Evolutionary conservation across 1,139 yeast species (phyloP).

Genomic region (Chernovozyma aurita): DNA sequence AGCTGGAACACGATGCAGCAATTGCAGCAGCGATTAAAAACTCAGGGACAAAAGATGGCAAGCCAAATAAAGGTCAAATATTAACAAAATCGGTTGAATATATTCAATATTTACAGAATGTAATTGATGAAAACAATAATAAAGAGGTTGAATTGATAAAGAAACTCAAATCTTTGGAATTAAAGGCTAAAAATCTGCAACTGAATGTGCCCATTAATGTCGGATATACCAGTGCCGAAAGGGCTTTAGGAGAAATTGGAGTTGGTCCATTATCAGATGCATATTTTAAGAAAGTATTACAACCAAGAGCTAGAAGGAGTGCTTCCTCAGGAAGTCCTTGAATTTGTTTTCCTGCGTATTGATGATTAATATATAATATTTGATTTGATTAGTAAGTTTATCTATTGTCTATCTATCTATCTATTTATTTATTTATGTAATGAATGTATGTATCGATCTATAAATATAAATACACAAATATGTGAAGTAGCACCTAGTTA

Average conservation of each 20-base stretch:
- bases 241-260: slow-evolving; percentile 71
- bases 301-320: slow-evolving; percentile 22
- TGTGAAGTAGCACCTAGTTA: no score
- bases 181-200: slow-evolving; percentile 23
- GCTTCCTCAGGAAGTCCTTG: slow-evolving; percentile 1
- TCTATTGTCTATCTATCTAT: no score
- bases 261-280: slow-evolving; percentile 70
- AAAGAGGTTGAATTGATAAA: slow-evolving; percentile 72
- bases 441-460: background rate
- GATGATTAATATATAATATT: background rate
- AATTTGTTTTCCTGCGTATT: no score
- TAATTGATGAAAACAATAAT: slow-evolving; percentile 73
- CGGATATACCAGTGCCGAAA: slow-evolving; percentile 75
- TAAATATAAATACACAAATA: no score
- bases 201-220: slow-evolving; percentile 39
- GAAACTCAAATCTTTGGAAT: slow-evolving; percentile 52
- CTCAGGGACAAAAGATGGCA: slow-evolving; percentile 78
- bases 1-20: slow-evolving; percentile 21
- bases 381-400: background rate
- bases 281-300: slow-evolving; percentile 36
- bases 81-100: slow-evolving; percentile 82
- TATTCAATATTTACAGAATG: slow-evolving; percentile 65
- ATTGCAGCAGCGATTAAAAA: slow-evolving; percentile 37
- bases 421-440: no score
- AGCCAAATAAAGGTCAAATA: slow-evolving; percentile 91